These are phyloP conservation scores for Dacryopinax primogenitus DNA, from an alignment of 768 basidiomycete genomes.

Conservation along the genomic window DNA sequence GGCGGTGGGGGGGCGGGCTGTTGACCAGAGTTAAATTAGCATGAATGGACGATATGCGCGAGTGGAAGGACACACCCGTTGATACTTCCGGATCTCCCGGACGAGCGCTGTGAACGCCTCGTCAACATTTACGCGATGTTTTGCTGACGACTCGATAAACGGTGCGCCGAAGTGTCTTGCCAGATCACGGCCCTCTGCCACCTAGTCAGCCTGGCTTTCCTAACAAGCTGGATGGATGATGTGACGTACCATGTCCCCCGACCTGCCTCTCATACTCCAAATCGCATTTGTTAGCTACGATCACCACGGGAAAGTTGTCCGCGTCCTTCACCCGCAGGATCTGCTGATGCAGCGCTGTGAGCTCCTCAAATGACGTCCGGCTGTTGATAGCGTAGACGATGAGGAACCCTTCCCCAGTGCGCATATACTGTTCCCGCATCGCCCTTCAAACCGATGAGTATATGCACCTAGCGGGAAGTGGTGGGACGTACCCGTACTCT, in stretches of 20 bases:
- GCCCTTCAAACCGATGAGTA: conserved; percentile 23
- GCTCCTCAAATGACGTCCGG: conserved; percentile 34
- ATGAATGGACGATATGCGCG: background rate
- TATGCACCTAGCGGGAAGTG: background rate
- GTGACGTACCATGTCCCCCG: conserved; percentile 29
- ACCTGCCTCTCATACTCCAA: conserved; percentile 30
- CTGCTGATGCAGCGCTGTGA: conserved; percentile 32
- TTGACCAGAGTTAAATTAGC: background rate
- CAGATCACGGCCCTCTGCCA: conserved; percentile 32
- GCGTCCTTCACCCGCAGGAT: conserved; percentile 35
- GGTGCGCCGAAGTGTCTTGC: conserved; percentile 29
- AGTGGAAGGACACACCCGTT: conserved; percentile 26
- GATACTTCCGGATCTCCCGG: conserved; percentile 30
- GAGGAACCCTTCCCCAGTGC: conserved; percentile 37
- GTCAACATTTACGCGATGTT: conserved; percentile 35
- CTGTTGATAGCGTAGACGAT: conserved; percentile 38
- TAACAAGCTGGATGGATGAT: conserved; percentile 1
- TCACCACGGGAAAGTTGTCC: conserved; percentile 33
- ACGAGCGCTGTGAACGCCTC: conserved; percentile 33
- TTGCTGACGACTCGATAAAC: conserved; percentile 36
- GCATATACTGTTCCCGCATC: conserved; percentile 42
- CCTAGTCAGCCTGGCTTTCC: background rate
- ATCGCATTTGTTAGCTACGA: conserved; percentile 36
- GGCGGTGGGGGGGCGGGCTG: background rate
- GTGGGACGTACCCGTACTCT: conserved; percentile 32